Evolutionary conservation across 306 rosid species (phyloP).

Genomic region (Gleditsia sinensis): DNA sequence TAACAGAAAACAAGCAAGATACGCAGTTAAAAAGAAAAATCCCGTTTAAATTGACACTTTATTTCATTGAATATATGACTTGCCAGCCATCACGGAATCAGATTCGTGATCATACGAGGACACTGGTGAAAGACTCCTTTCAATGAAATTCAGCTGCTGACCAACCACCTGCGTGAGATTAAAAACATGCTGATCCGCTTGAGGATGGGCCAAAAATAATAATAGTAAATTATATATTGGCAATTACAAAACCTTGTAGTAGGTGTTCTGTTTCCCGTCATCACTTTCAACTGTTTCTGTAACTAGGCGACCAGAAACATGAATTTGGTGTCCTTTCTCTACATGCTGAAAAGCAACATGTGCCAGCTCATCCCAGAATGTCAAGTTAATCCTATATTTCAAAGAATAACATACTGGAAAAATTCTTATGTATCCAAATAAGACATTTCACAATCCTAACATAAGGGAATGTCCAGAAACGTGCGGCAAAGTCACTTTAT

Average conservation of each 20-base stretch:
- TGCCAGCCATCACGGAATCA: conserved; percentile 39
- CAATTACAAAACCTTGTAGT: conserved; percentile 70
- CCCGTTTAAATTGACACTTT: neutral
- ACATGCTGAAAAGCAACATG: conserved; percentile 76
- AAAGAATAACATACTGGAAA: neutral
- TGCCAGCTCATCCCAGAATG: conserved; percentile 93
- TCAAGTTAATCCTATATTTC: conserved; percentile 62
- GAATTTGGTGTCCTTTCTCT: conserved; percentile 75
- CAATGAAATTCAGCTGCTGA: conserved; percentile 85
- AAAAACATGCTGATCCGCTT: conserved; percentile 24
- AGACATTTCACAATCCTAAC: neutral
- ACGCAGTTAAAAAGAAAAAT: conserved; percentile 15
- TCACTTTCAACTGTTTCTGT: conserved; percentile 70
- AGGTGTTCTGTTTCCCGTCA: conserved; percentile 77
- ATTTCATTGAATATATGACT: conserved; percentile 32
- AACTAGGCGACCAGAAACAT: conserved; percentile 76
- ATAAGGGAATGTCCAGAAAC: neutral
- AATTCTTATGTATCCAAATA: neutral
- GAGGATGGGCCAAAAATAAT: neutral
- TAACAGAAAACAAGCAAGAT: neutral
- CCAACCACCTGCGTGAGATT: conserved; percentile 62
- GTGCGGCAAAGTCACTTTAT: neutral
- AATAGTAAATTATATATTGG: neutral
- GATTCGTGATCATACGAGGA: conserved; percentile 53
- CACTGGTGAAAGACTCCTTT: conserved; percentile 44